These are phyloP conservation scores for Fusarium fracticaudum DNA, from an alignment of 2,329 filamentous ascomycete genomes.

Conservation along the genomic window DNA sequence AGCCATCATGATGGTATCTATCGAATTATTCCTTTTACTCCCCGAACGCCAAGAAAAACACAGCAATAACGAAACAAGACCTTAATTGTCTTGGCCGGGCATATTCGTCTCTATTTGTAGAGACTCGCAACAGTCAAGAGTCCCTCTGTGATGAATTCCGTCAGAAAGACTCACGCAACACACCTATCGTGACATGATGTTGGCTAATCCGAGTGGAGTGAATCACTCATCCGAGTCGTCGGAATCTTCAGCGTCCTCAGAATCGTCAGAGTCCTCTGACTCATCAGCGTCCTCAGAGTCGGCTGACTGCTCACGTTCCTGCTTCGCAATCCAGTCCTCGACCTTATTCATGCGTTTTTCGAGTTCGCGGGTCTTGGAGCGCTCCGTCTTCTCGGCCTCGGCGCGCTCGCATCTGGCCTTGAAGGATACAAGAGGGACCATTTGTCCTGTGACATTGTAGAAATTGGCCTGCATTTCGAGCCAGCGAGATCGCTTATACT, in stretches of 20 bases:
- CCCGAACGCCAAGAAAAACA: not conserved
- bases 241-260: not conserved
- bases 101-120: not conserved
- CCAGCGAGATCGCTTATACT: constrained; percentile 48
- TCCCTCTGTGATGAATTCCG: not conserved
- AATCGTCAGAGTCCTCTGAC: not conserved
- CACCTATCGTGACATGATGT: not conserved
- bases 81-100: not conserved
- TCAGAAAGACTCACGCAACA: not conserved
- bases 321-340: constrained; percentile 35
- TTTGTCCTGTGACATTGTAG: constrained; percentile 54
- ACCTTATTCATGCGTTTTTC: constrained; percentile 10
- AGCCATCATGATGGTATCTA: not conserved
- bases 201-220: not conserved
- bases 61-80: not conserved
- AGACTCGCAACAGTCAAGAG: not conserved
- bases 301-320: not conserved
- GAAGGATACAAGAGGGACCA: constrained; percentile 52
- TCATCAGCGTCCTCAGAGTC: not conserved
- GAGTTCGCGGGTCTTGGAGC: not conserved
- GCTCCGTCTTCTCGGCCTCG: constrained; percentile 32
- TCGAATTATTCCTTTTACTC: not conserved
- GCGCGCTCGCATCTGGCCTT: constrained; percentile 47
- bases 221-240: not conserved
- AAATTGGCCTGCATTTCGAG: constrained; percentile 57